Evolutionary conservation across 164 flowering plant species (phyloP).

Genomic region (Warburgia ugandensis): DNA sequence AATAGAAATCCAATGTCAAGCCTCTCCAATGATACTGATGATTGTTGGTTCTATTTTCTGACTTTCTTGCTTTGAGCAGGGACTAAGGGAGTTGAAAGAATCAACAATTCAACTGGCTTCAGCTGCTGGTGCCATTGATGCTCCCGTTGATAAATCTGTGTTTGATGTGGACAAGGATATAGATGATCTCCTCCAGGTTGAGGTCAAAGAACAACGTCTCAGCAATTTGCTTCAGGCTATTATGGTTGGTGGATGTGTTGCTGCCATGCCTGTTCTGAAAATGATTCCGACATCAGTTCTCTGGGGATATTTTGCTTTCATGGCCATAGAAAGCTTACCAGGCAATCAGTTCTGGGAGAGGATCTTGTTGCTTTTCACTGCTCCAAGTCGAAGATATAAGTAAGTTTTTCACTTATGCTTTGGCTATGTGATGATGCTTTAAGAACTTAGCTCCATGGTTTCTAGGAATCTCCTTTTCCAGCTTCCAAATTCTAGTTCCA

Average conservation of each 20-base stretch:
- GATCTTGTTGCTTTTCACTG: conserved; percentile 75
- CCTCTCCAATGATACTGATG: background rate
- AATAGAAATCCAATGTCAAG: background rate
- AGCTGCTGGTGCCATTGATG: conserved; percentile 63
- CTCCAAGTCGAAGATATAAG: conserved; percentile 96
- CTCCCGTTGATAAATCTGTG: conserved; percentile 78
- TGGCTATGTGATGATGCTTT: background rate
- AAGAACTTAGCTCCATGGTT: too few species aligned
- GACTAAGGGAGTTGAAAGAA: conserved; percentile 82
- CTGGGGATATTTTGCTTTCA: conserved; percentile 98
- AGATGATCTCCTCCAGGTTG: conserved; percentile 86
- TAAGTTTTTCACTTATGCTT: conserved; percentile 21
- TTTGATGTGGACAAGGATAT: conserved; percentile 89
- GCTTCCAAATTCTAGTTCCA: too few species aligned
- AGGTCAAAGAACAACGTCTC: conserved; percentile 89
- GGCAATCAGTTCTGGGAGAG: conserved; percentile 99
- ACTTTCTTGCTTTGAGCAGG: conserved; percentile 32
- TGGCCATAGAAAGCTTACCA: conserved; percentile 98
- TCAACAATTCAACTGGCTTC: conserved; percentile 74
- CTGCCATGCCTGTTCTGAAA: conserved; percentile 91
- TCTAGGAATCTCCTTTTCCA: too few species aligned
- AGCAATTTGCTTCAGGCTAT: conserved; percentile 89
- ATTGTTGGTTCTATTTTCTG: background rate
- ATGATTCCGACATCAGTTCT: conserved; percentile 92
- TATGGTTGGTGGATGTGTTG: conserved; percentile 85